Percentiles rank a stretch among this genome's conserved stretches.
phyloP scores from a whole-genome alignment of 2,329 filamentous ascomycete species.

The Venturia effusa region DNA sequence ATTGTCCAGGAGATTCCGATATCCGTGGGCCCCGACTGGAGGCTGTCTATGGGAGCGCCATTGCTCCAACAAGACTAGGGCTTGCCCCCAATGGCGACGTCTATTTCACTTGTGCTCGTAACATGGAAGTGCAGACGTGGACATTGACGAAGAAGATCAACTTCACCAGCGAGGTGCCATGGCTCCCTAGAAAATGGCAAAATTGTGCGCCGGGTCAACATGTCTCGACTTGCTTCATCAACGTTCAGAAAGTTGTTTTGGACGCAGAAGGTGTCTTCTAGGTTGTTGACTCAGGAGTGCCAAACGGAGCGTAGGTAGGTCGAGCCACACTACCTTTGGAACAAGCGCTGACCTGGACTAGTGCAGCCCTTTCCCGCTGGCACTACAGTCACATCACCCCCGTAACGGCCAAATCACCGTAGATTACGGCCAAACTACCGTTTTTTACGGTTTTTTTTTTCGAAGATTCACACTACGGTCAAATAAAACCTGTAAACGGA shows the following conservation, averaged over 20 bases:
- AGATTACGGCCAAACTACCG: too few species aligned
- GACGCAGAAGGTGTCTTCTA: constrained; percentile 29
- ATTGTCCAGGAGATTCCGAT: not conserved
- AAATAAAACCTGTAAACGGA: too few species aligned
- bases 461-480: too few species aligned
- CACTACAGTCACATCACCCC: too few species aligned
- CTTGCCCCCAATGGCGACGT: constrained; percentile 15
- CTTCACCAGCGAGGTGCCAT: constrained; percentile 29
- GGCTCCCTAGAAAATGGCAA: constrained; percentile 18
- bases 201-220: constrained; percentile 29
- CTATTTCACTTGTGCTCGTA: constrained; percentile 34
- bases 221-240: constrained; percentile 33
- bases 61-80: not conserved
- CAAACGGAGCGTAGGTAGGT: constrained; percentile 15
- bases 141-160: constrained; percentile 29
- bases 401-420: too few species aligned
- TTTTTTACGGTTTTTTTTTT: too few species aligned
- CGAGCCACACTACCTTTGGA: not conserved
- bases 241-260: constrained; percentile 34
- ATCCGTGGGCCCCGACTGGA: not conserved
- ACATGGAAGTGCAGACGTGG: constrained; percentile 25
- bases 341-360: not conserved
- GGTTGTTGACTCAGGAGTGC: constrained; percentile 32
- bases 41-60: not conserved
- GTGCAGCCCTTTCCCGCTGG: constrained; percentile 18